These are phyloP conservation scores for Puccinia triticina DNA, from an alignment of 1,284 basidiomycete species.

Conservation along the genomic window DNA sequence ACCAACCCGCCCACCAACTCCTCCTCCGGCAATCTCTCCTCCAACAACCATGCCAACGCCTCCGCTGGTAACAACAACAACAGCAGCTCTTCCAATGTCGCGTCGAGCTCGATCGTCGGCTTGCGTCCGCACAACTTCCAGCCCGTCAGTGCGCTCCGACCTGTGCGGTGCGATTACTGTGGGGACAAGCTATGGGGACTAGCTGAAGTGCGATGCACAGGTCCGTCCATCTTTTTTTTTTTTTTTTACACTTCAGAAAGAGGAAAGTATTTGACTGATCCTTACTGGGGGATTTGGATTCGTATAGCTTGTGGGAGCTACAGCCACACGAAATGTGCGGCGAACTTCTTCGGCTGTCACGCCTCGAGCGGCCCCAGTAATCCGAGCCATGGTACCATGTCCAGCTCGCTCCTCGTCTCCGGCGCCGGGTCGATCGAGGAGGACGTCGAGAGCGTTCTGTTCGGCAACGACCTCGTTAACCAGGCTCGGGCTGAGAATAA, in stretches of 20 bases:
- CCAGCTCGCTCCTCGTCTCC: not conserved
- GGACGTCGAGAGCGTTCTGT: constrained; percentile 71
- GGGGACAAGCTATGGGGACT: constrained; percentile 98
- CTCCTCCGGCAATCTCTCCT: not conserved
- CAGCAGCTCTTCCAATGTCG: not conserved
- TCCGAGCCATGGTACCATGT: not conserved
- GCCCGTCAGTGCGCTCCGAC: constrained; percentile 81
- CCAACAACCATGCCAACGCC: not conserved
- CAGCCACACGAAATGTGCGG: constrained; percentile 42
- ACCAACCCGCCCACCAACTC: constrained; percentile 32
- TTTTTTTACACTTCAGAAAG: no score
- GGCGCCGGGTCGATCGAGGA: not conserved
- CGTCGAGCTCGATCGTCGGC: constrained; percentile 23
- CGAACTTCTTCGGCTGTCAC: constrained; percentile 50
- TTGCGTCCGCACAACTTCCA: constrained; percentile 77
- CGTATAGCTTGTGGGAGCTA: constrained; percentile 43
- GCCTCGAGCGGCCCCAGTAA: not conserved
- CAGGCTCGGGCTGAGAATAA: constrained; percentile 76
- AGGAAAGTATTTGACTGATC: not conserved
- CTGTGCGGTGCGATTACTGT: constrained; percentile 90
- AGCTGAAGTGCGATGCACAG: constrained; percentile 77
- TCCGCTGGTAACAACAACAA: not conserved
- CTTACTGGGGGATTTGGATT: not conserved
- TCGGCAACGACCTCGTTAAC: constrained; percentile 81
- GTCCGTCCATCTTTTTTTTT: not conserved